Evolutionary conservation across 441 rosid genomes (phyloP), one percentile per base, ranked within the genome.

Genomic region (Manihot esculenta): DNA sequence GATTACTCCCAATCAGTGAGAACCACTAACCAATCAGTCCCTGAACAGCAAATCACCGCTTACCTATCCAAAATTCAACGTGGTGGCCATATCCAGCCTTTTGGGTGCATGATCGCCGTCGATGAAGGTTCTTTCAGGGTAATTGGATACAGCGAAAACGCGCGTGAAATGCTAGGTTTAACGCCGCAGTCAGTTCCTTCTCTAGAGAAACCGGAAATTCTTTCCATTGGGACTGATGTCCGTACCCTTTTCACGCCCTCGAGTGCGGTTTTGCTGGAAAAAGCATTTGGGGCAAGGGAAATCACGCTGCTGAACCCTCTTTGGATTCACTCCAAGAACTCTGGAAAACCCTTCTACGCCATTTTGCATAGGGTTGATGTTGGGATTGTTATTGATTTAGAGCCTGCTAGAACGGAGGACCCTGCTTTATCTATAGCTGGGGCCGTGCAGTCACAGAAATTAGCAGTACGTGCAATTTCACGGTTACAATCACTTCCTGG

Each of bases 371-470:
- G 98, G 84, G 76, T 94, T 64, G 99, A 94, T 81, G 97, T 94
- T 20, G 99, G 99, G 18, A 86, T 94, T 59, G 97, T 94, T 44
- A 88, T 94, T 68, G 99, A 94, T 85, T 87, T 94, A 73, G 99
- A 94, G 71, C 98, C 99, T 55, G 94, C 97, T n/a, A 86, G 97
- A 76, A 82, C 96, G 0, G 96, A 90, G 76, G 97, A 94, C 67
- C 99, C 99, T 27, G 97, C 99, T 48, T 80, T 94, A 71, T 92
- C 99, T 0, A 90, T 92, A 47, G 96, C 97, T 0, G 99, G 99
- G 54, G 98, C 99, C 0, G 99, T 94, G 17, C 99, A 94, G 77
- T 92, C 98, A 3, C 99, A 94, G 83, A 94, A 94, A 66, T 80
- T 94, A 42, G 98, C 97, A 0, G 96, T 94, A 49, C 88, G 97